phyloP scores from a whole-genome alignment of 2,329 filamentous ascomycete genomes.

The Fusarium floridanum region DNA sequence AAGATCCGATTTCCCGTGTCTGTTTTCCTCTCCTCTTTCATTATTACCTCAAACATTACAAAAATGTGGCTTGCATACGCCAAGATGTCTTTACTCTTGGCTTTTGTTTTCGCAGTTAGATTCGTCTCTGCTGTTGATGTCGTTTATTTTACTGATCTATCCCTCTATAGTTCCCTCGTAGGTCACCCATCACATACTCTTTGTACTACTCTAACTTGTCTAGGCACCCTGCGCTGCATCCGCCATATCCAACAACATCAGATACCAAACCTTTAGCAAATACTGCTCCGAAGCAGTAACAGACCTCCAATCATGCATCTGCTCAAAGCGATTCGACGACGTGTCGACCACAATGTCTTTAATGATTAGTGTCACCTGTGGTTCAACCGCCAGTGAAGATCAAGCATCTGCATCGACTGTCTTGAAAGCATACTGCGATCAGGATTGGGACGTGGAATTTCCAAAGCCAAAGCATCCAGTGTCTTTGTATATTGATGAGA shows the following conservation, averaged over 20 bases:
- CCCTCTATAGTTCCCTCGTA: background rate
- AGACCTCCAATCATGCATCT: background rate
- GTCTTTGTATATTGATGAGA: background rate
- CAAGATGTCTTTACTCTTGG: background rate
- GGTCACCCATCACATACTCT: background rate
- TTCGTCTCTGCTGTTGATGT: background rate
- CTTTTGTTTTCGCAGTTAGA: background rate
- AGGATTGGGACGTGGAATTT: background rate
- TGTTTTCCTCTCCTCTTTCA: background rate
- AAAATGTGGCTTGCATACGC: background rate
- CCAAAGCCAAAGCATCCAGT: background rate
- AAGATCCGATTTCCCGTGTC: background rate
- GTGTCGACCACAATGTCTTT: background rate
- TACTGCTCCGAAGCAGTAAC: background rate
- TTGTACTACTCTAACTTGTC: background rate
- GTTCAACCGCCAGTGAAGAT: background rate
- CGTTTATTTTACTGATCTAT: background rate
- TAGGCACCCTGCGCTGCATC: background rate
- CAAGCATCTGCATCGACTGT: background rate
- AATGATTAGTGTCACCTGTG: background rate
- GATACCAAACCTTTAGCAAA: background rate
- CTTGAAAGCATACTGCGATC: background rate
- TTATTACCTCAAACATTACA: background rate
- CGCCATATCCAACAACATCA: background rate
- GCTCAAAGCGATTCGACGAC: background rate